Evolutionary conservation across 1,284 basidiomycete species (phyloP).

Genomic region (Melanopsichium pennsylvanicum): DNA sequence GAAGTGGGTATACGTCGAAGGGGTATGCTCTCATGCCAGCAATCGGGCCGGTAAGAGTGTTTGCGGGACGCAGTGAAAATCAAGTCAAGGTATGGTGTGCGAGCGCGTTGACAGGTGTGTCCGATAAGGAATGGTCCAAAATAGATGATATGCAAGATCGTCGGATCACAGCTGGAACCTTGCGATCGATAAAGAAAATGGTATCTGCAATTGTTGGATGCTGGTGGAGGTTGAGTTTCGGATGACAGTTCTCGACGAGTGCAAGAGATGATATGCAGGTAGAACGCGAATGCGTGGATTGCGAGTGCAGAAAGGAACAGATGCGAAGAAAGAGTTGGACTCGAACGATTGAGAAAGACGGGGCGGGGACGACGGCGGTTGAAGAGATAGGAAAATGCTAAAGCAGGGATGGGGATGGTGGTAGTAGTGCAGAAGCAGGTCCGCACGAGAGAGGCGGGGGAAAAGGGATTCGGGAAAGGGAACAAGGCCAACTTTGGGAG

Average conservation of each 20-base stretch:
- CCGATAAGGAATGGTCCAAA: too few species aligned
- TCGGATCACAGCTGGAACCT: slow-evolving; percentile 7
- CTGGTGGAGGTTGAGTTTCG: slow-evolving; percentile 36
- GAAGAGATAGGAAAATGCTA: slow-evolving; percentile 1
- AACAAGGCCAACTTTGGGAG: slow-evolving; percentile 1
- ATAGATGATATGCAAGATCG: slow-evolving; percentile 5
- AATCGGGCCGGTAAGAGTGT: not conserved
- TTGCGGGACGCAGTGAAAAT: not conserved
- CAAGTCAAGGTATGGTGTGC: not conserved
- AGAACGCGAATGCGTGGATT: not conserved
- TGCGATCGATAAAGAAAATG: slow-evolving; percentile 1
- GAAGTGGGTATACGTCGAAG: not conserved
- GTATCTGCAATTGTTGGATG: slow-evolving; percentile 17
- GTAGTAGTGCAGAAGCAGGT: slow-evolving; percentile 22
- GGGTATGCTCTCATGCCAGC: slow-evolving; percentile 9
- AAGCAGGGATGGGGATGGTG: slow-evolving; percentile 5
- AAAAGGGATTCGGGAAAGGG: slow-evolving; percentile 17
- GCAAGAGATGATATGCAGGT: slow-evolving; percentile 12
- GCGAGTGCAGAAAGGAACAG: slow-evolving; percentile 11
- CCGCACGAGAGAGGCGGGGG: slow-evolving; percentile 25
- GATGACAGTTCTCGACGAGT: slow-evolving; percentile 33
- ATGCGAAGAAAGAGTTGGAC: slow-evolving; percentile 5
- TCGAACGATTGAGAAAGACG: not conserved
- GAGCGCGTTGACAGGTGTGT: too few species aligned
- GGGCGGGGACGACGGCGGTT: not conserved